Percentiles rank a stretch among this genome's conserved stretches.
Evolutionary conservation across 257 asterid species (phyloP).

Genomic region (Leonotis leonurus): DNA sequence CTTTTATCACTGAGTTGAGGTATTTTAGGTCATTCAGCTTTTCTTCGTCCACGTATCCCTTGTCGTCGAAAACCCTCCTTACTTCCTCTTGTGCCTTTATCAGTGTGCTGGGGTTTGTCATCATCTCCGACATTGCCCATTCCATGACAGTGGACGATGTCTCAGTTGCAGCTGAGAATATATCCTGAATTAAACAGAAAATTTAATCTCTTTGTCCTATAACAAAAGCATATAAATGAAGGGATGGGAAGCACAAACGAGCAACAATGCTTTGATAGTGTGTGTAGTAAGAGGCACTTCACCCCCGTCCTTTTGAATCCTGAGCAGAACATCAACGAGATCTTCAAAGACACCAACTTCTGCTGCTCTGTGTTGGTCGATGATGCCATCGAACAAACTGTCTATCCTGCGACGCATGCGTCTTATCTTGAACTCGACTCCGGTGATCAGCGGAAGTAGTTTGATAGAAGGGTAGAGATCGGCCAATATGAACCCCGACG

Average conservation of each 20-base stretch:
- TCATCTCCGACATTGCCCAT: conserved; percentile 8
- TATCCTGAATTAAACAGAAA: not conserved
- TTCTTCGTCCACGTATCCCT: not conserved
- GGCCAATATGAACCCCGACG: not conserved
- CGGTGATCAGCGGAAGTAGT: not conserved
- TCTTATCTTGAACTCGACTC: not conserved
- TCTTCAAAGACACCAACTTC: not conserved
- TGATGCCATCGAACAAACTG: not conserved
- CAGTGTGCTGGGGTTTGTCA: not conserved
- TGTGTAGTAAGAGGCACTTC: not conserved
- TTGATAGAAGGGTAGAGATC: not conserved
- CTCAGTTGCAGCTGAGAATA: not conserved
- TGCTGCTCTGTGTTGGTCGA: not conserved
- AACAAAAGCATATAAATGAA: no score
- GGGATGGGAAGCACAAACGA: not conserved
- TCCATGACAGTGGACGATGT: not conserved
- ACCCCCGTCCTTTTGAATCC: not conserved
- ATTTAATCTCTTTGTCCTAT: no score
- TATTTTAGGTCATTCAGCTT: not conserved
- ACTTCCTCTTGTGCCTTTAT: not conserved
- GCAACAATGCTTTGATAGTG: not conserved
- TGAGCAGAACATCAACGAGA: not conserved
- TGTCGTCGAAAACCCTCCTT: not conserved
- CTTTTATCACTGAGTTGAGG: not conserved
- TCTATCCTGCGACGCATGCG: not conserved